Conservation (phyloP, 176 grass and related monocot species). For the Phoenix roebelenii region DNA sequence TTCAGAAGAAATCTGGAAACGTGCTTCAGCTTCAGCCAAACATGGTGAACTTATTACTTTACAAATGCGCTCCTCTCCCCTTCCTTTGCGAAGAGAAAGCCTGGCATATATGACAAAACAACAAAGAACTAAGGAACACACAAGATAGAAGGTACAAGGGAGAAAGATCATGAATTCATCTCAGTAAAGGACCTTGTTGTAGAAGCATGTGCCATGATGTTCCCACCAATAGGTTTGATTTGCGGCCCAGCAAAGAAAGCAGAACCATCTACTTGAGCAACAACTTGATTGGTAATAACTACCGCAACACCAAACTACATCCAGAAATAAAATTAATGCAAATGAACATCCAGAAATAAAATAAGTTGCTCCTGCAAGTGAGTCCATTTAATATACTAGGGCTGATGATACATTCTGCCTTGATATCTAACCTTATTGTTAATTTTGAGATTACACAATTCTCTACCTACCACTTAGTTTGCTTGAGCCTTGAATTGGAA, state of each 20-base stretch:
- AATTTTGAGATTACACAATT: too few relatives aligned
- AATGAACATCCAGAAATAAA: not conserved
- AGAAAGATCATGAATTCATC: not conserved
- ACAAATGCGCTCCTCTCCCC: constrained; percentile 75
- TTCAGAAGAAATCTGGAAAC: constrained; percentile 66
- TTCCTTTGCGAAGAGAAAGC: constrained; percentile 85
- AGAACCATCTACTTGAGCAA: constrained; percentile 94
- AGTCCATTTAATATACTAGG: too few relatives aligned
- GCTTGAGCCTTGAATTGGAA: too few relatives aligned
- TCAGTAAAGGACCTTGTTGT: constrained; percentile 30
- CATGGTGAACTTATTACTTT: constrained; percentile 91
- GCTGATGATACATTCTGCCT: too few relatives aligned
- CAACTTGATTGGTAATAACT: constrained; percentile 97
- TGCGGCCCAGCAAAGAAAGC: constrained; percentile 89
- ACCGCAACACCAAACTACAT: constrained; percentile 88
- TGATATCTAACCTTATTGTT: too few relatives aligned
- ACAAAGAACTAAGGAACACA: too few relatives aligned
- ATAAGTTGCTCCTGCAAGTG: too few relatives aligned
- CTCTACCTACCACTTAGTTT: too few relatives aligned
- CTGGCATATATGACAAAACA: constrained; percentile 17
- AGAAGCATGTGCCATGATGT: constrained; percentile 98
- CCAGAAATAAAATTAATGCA: constrained; percentile 8
- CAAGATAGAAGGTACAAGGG: not conserved
- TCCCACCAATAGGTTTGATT: constrained; percentile 79
- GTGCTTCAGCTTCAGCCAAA: constrained; percentile 69